Percentiles rank a stretch among this genome's conserved stretches.
These are phyloP conservation scores for Opeltia flavorubescens DNA, from an alignment of 495 filamentous ascomycete genomes.

Conservation along the genomic window DNA sequence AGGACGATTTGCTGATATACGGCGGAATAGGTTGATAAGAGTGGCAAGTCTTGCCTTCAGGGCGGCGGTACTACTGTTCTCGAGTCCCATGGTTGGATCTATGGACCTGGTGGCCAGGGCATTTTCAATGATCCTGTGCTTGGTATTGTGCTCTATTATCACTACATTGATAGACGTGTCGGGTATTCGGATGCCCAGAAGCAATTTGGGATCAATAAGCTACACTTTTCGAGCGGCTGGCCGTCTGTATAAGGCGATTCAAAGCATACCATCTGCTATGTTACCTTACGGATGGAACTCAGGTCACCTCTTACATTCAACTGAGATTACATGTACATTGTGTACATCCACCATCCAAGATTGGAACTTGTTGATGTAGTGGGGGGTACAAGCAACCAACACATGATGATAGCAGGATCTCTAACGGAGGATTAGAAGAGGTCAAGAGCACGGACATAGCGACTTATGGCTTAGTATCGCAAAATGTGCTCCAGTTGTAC, in stretches of 20 bases:
- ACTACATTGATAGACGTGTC: slow-evolving; percentile 51
- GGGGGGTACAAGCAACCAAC: too few species aligned
- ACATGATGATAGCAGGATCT: too few species aligned
- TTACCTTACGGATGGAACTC: too few species aligned
- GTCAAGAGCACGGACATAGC: too few species aligned
- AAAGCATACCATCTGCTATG: too few species aligned
- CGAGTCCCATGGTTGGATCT: slow-evolving; percentile 46
- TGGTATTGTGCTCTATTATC: slow-evolving; percentile 53
- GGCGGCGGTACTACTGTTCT: slow-evolving; percentile 53
- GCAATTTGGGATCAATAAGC: slow-evolving; percentile 52
- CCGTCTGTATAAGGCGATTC: slow-evolving; percentile 33
- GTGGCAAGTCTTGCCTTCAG: slow-evolving; percentile 37
- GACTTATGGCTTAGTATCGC: too few species aligned
- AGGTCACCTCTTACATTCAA: too few species aligned
- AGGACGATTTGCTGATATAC: background rate
- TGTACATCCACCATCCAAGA: too few species aligned
- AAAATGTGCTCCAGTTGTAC: too few species aligned
- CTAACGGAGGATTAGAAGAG: too few species aligned
- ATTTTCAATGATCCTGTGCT: slow-evolving; percentile 33
- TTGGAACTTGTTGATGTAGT: too few species aligned
- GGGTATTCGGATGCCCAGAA: slow-evolving; percentile 52
- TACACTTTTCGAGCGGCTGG: slow-evolving; percentile 55
- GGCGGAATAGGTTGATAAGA: slow-evolving; percentile 35
- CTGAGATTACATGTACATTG: too few species aligned
- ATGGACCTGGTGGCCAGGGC: slow-evolving; percentile 57